Evolutionary conservation across 768 basidiomycete species (phyloP).

Genomic region (Sistotremastrum niveocremeum): DNA sequence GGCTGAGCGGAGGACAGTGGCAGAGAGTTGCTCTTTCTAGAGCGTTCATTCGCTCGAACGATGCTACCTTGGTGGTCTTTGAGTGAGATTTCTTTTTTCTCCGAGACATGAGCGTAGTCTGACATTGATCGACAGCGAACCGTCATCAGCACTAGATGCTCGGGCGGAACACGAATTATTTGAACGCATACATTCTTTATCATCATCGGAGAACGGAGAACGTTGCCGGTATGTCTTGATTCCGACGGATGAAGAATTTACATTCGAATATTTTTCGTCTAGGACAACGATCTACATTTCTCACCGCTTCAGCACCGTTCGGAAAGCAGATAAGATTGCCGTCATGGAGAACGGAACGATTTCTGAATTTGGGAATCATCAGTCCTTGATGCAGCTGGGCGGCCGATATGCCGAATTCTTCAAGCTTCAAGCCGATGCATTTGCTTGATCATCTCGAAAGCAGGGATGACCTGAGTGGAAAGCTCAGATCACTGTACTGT

Average conservation of each 20-base stretch:
- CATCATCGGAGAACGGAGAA: constrained; percentile 31
- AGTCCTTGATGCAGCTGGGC: constrained; percentile 36
- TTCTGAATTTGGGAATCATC: constrained; percentile 63
- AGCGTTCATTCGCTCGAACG: constrained; percentile 73
- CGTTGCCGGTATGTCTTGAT: background rate
- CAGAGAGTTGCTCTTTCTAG: constrained; percentile 77
- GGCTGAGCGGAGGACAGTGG: constrained; percentile 37
- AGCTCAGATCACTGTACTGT: background rate
- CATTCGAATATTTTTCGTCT: background rate
- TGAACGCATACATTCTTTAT: constrained; percentile 56
- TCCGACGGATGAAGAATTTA: no score
- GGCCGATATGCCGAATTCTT: constrained; percentile 12
- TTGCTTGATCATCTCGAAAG: no score
- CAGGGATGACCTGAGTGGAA: no score
- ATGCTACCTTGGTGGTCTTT: constrained; percentile 70
- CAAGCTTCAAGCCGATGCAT: no score
- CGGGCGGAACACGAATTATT: constrained; percentile 72
- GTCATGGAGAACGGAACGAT: constrained; percentile 77
- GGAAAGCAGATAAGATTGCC: constrained; percentile 74
- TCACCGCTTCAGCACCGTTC: constrained; percentile 67
- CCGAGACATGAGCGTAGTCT: constrained; percentile 1
- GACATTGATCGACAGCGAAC: constrained; percentile 2
- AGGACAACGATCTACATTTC: constrained; percentile 79
- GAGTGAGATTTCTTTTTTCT: constrained; percentile 38
- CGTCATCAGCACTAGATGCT: constrained; percentile 74